Evolutionary conservation across 805 yeast species (phyloP), one percentile per base, ranked within the genome.

Genomic region (Metschnikowia rubicola): DNA sequence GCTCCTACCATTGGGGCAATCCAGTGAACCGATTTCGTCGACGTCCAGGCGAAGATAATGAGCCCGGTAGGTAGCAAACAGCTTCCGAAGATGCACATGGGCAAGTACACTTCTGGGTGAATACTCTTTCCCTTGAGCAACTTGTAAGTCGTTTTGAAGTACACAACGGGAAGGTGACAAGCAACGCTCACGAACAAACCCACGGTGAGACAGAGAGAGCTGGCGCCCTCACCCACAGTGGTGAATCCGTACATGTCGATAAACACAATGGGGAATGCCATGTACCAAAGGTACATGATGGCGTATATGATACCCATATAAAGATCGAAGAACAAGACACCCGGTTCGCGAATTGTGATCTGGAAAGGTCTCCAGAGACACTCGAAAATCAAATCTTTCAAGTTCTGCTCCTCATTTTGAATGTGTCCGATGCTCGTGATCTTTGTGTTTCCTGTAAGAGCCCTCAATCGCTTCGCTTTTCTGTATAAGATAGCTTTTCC

Each of bases 261-360:
- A 39, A 50, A 53, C 35, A 53, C 52, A 10, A 53, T 45, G 26
- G 56, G 56, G 44, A 53, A 53, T 1, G 54, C 54, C 51, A 47
- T 50, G 43, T 47, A 44, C 50, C 50, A 53, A 31, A 47, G 39
- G 40, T 50, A 53, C 52, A 47, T 45, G 38, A 53, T 44, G 8
- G 54, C 46, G 41, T 50, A 53, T 6, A 47, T 36, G 41, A 53
- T 31, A 10, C 52, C 54, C 43, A 53, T 40, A 37, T 53, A 53
- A 32, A 53, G n/a, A 43, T 50, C 44, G 39, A 53, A 47, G 36
- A 50, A 39, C 32, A 53, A 32, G 9, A 53, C 48, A 10, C 47
- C 51, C 3, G 56, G 56, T 38, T 53, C 56, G 30, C 43, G 40
- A 5, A 43, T 43, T 13, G 39, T 42, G 29, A 53, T 45, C 31